Base-by-base conservation (phyloP, 768 basidiomycete genomes). In the Tricholoma hemisulphureum region DNA sequence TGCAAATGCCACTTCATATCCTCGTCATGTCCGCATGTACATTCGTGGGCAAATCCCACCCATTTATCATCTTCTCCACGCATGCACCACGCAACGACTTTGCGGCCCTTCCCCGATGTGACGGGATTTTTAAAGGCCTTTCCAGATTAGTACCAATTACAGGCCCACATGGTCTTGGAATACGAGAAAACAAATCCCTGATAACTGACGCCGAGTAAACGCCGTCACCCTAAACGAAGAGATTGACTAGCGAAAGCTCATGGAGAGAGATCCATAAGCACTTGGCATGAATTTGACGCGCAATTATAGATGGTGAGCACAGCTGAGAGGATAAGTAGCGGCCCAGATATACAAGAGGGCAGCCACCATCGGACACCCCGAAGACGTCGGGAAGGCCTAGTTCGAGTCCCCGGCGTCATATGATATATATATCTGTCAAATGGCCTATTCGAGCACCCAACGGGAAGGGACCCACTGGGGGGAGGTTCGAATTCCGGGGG, bases 241-340 rank as follows among this genome's bases (percentile, higher is more conserved):
- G 16, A 28, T 41, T 21, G 20, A 10, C 20, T 10, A 2, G 39
- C 9, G 39, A n/a, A n/a, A n/a, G n/a, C n/a, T n/a, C n/a, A n/a
- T n/a, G n/a, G n/a, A 21, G 20, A 20, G 18, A 41, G 39, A 41
- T 41, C 54, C 45, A 61, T 57, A 55, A 55, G 43, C 61, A 34
- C 53, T 46, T 59, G 58, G 57, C 58, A 58, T 51, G 52, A 55
- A 39, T 37, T 55, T 26, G 32, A 49, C 24, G 55, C 26, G 50
- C 51, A 29, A 57, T 39, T 51, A 18, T 18, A n/a, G 6, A 13
- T 49, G 46, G 26, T 53, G 24, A 32, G 32, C 13, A 41, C 52
- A 35, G 32, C n/a, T 53, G 52, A 43, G 20, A 37, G 14, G 24
- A 28, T 5, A 8, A 13, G 23, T 10, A 34, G 32, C 9, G 4